Evolutionary conservation across 805 yeast genomes (phyloP).

Genomic region (Lachancea nothofagi): DNA sequence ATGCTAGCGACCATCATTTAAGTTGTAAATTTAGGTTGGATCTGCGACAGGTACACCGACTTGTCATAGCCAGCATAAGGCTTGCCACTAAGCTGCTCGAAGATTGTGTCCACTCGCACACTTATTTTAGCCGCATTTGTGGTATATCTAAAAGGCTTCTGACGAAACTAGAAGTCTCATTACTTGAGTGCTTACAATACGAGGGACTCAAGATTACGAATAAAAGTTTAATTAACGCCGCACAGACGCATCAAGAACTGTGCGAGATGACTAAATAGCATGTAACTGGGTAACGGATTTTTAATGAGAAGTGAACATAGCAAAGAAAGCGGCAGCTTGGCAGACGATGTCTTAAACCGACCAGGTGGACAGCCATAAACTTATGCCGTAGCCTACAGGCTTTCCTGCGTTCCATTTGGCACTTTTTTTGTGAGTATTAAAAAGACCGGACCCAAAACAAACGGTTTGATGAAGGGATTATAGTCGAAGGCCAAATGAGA

Average conservation of each 20-base stretch:
- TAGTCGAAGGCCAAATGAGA: no score
- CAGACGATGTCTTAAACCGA: no score
- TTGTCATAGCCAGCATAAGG: slow-evolving; percentile 41
- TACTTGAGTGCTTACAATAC: slow-evolving; percentile 17
- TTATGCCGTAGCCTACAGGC: no score
- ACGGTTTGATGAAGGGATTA: no score
- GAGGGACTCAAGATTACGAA: slow-evolving; percentile 17
- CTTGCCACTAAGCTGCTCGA: slow-evolving; percentile 44
- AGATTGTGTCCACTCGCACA: slow-evolving; percentile 42
- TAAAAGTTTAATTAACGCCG: slow-evolving; percentile 13
- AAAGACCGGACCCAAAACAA: no score
- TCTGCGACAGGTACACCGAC: slow-evolving; percentile 37
- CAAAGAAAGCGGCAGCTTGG: no score
- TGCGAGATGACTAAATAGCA: slow-evolving; percentile 1
- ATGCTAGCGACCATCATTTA: slow-evolving; percentile 4
- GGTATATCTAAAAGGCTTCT: slow-evolving; percentile 36
- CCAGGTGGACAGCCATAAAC: no score
- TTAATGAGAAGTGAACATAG: no score
- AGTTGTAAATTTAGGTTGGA: slow-evolving; percentile 30
- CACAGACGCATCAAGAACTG: slow-evolving; percentile 13
- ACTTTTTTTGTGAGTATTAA: no score
- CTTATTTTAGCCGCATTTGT: slow-evolving; percentile 43
- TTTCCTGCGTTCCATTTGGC: no score
- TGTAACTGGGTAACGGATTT: background rate
- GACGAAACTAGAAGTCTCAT: slow-evolving; percentile 24